Base-by-base conservation (phyloP, 441 rosid species). In the Breynia disticha region DNA sequence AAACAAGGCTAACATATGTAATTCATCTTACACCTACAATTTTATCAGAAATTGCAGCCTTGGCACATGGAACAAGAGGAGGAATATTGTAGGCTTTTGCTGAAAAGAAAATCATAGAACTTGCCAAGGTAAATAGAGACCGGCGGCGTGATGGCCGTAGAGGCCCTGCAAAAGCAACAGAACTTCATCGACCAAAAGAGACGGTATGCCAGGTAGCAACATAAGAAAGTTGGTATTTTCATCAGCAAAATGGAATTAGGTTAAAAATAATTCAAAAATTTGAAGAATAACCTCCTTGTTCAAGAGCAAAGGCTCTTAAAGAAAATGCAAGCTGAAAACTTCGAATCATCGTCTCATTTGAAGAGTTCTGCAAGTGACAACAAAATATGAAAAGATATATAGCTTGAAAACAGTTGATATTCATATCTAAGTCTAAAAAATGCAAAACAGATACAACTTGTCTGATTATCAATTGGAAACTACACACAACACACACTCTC, bases 301-400 rank as follows among this genome's bases (percentile, higher is more conserved):
- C 77, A 57, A 83, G 78, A 55, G 85, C 80, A 50, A 81, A 66
- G 71, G 74, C 63, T 63, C 89, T 74, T 58, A 79, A 75, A 53
- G 96, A 83, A 67, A 87, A 80, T 16, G 96, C 95, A 44, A 87
- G 71, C 77, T 83, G 97, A 61, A 84, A 87, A 72, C 96, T 83
- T 63, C 77, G 79, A 46, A 81, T 76, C 67, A 90, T 66, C 53
- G 76, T 81, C 70, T 90, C 97, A 54, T 72, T 76, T 70, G 76
- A 62, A 21, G 87, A 84, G 71, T 84, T 77, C 96, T 90, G 67
- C 81, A 71, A 18, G 45, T 46, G 16, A 54, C 16, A 47, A 57
- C 28, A 24, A 56, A 60, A 42, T 7, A 42, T 44, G 37, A 62
- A 55, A 63, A 61, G 21, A 59, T 37, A 51, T 32, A 50, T 41